phyloP scores from a whole-genome alignment of 306 rosid species.

The Castanospermum australe region DNA sequence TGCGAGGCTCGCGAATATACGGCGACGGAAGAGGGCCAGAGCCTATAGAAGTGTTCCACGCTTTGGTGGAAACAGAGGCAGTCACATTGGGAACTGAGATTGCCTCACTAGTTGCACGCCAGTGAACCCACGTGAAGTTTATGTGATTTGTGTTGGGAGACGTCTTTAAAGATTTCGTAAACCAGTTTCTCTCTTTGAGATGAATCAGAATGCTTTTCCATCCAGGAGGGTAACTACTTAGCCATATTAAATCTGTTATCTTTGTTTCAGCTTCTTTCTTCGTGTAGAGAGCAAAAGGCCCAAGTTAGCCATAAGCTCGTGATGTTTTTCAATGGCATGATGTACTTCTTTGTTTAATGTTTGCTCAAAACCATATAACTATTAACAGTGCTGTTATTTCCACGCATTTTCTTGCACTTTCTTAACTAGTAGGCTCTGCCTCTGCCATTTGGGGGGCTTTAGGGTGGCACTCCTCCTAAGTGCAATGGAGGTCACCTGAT shows the following conservation, averaged over 20 bases:
- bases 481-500: too few species aligned
- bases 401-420: neutral
- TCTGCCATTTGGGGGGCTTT: too few species aligned
- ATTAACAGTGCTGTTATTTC: neutral
- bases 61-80: constrained; percentile 45
- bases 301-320: too few species aligned
- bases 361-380: neutral
- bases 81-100: constrained; percentile 47
- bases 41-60: constrained; percentile 36
- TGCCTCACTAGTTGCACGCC: neutral
- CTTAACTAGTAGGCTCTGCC: too few species aligned
- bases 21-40: constrained; percentile 57
- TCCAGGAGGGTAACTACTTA: constrained; percentile 56
- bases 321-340: neutral
- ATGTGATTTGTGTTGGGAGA: neutral
- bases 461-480: too few species aligned
- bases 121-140: neutral
- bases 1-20: constrained; percentile 42
- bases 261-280: neutral
- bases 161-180: neutral
- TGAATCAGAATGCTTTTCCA: constrained; percentile 34
- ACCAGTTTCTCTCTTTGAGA: constrained; percentile 60
- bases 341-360: neutral
- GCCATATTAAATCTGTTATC: neutral
- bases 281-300: constrained; percentile 14